Percentiles rank a stretch among this genome's conserved stretches.
Evolutionary conservation across 352 stramenopile genomes (phyloP).

Genomic region (Phytophthora cajani): DNA sequence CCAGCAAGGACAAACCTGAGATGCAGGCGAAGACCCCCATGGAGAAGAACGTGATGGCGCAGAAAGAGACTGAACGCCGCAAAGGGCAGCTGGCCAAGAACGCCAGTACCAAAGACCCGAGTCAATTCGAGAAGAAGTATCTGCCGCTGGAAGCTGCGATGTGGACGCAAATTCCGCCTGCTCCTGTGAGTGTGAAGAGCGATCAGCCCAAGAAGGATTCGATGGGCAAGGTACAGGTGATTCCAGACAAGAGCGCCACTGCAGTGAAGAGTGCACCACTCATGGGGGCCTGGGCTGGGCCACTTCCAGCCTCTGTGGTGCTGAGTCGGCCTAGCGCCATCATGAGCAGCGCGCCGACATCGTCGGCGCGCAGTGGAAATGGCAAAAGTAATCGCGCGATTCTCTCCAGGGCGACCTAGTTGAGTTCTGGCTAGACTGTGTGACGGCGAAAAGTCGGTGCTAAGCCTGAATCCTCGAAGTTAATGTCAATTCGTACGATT

Average conservation of each 20-base stretch:
- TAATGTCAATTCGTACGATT: background rate
- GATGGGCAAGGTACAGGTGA: background rate
- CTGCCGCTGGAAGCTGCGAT: conserved; percentile 16
- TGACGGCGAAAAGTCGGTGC: background rate
- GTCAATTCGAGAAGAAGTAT: conserved; percentile 17
- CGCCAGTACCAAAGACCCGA: background rate
- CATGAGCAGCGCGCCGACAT: conserved; percentile 6
- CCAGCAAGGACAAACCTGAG: conserved; percentile 17
- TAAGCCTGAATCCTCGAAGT: background rate
- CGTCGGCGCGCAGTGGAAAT: background rate
- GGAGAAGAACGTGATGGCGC: background rate
- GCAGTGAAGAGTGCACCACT: conserved; percentile 5
- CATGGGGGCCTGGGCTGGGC: background rate
- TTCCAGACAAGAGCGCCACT: background rate
- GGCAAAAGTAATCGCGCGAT: background rate
- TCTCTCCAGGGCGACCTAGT: background rate
- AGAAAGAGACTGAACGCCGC: conserved; percentile 3
- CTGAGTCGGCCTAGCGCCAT: conserved; percentile 12
- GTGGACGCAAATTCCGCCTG: conserved; percentile 12
- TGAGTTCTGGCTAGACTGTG: background rate
- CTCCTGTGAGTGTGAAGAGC: conserved; percentile 10
- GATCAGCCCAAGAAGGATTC: background rate
- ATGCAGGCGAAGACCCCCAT: conserved; percentile 11
- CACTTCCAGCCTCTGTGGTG: background rate
- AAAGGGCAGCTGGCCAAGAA: conserved; percentile 15